A percentile compares a stretch with the other conserved stretches of the same genome.
Conservation (phyloP, 2,329 filamentous ascomycete genomes). For the Coleophoma eucalyptorum region DNA sequence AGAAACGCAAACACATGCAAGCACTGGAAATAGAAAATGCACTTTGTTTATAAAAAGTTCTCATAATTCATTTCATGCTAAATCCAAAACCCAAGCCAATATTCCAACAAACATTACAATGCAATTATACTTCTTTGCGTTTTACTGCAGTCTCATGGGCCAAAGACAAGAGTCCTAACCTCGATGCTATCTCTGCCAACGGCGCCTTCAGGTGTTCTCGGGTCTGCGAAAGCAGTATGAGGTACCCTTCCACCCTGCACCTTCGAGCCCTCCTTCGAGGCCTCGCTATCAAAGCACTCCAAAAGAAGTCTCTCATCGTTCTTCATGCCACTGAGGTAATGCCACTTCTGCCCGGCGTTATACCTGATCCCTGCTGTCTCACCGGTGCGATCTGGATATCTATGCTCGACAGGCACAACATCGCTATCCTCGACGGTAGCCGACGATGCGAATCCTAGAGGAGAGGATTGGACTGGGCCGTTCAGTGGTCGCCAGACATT, state of each 20-base stretch:
- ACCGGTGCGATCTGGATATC: constrained; percentile 26
- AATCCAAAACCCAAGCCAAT: no score
- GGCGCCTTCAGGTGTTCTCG: constrained; percentile 64
- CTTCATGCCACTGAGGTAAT: constrained; percentile 27
- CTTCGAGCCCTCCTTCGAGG: constrained; percentile 39
- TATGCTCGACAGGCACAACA: constrained; percentile 26
- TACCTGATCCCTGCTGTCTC: constrained; percentile 26
- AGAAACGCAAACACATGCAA: no score
- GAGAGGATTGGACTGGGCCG: constrained; percentile 23
- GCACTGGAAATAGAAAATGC: no score
- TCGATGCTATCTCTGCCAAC: constrained; percentile 84
- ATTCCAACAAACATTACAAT: no score
- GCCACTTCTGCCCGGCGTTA: constrained; percentile 26
- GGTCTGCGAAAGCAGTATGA: constrained; percentile 74
- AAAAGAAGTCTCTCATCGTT: constrained; percentile 28
- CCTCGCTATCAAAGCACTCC: constrained; percentile 31
- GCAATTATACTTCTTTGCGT: no score
- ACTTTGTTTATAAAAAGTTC: no score
- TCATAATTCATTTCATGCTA: no score
- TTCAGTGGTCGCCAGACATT: constrained; percentile 67
- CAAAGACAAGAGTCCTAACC: constrained; percentile 81
- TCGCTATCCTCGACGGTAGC: constrained; percentile 22
- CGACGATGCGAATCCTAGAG: constrained; percentile 26
- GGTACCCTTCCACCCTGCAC: constrained; percentile 56
- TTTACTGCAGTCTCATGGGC: constrained; percentile 27